phyloP scores from a whole-genome alignment of 176 grass and related monocot genomes.

The Zea mays region Zm-B73-REFERENCE-NAM-5.0 NC_050104.1:35505501-35506000 shows the following conservation, averaged over 20 bases:
- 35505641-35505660: too few relatives aligned
- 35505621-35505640: too few relatives aligned
- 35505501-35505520: too few relatives aligned
- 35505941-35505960: constrained; percentile 43
- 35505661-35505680: too few relatives aligned
- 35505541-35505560: too few relatives aligned
- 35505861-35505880: constrained; percentile 90
- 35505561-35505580: too few relatives aligned
- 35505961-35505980: constrained; percentile 42
- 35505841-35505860: constrained; percentile 75
- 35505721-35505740: too few relatives aligned
- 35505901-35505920: constrained; percentile 82
- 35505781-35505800: constrained; percentile 18
- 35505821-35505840: constrained; percentile 34
- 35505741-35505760: neutral
- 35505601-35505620: too few relatives aligned
- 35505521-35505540: too few relatives aligned
- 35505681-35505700: too few relatives aligned
- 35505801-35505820: constrained; percentile 12
- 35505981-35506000: constrained; percentile 48
- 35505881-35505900: constrained; percentile 94
- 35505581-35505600: too few relatives aligned
- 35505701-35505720: too few relatives aligned
- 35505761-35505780: neutral
- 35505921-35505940: constrained; percentile 51